Percentiles rank a stretch among this genome's conserved stretches.
These are phyloP conservation scores for Hymenoscyphus fructigenus DNA, from an alignment of 2,329 filamentous ascomycete species.

Conservation along the genomic window DNA sequence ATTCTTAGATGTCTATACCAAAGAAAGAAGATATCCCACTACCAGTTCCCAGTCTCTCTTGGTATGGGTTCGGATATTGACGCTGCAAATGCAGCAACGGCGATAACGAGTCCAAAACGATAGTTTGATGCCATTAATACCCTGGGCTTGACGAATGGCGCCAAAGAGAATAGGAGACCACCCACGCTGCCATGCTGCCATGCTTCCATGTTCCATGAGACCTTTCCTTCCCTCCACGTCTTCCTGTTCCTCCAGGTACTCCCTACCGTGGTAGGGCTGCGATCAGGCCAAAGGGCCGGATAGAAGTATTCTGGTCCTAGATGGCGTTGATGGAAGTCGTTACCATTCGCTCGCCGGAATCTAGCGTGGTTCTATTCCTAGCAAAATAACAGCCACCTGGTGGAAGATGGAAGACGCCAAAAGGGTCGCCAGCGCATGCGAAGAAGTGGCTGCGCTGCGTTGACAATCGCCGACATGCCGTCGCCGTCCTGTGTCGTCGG, in stretches of 20 bases:
- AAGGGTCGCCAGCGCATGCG: not conserved
- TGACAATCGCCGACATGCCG: not conserved
- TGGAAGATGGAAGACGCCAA: not conserved
- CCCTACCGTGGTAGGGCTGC: not conserved
- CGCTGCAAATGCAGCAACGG: not conserved
- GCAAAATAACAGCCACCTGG: constrained; percentile 14
- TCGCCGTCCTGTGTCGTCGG: constrained; percentile 22
- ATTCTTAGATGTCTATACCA: not conserved
- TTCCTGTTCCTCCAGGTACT: not conserved
- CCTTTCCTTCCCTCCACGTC: not conserved
- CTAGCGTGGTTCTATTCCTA: constrained; percentile 30
- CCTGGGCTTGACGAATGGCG: constrained; percentile 4
- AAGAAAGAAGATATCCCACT: not conserved
- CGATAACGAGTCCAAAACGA: not conserved
- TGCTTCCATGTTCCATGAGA: not conserved
- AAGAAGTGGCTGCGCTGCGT: not conserved
- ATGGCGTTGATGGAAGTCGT: constrained; percentile 4
- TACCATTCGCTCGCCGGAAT: not conserved
- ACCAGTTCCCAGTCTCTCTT: not conserved
- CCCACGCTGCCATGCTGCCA: not conserved
- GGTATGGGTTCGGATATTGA: not conserved
- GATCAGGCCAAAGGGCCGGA: not conserved
- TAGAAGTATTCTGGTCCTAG: not conserved
- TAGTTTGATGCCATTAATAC: constrained; percentile 12
- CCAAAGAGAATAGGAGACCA: not conserved